These are phyloP conservation scores for Cladophialophora immunda DNA, from an alignment of 2,329 filamentous ascomycete species.

Conservation along the genomic window DNA sequence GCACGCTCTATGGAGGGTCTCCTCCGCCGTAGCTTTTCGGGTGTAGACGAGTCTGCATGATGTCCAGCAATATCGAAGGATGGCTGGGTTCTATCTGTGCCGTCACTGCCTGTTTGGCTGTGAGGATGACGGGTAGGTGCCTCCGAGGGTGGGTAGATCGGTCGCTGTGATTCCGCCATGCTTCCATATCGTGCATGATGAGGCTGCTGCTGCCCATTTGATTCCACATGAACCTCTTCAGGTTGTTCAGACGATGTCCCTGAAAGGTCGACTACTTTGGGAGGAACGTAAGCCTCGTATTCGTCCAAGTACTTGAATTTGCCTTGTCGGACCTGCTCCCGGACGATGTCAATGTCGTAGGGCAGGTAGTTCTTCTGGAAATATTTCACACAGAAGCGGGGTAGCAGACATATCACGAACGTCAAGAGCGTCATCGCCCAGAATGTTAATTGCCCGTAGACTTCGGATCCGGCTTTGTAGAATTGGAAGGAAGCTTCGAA, in stretches of 20 bases:
- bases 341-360: conserved; percentile 92
- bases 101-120: conserved; percentile 92
- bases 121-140: conserved; percentile 80
- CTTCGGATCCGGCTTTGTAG: conserved; percentile 78
- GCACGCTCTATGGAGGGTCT: conserved; percentile 72
- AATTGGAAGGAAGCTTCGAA: conserved; percentile 69
- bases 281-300: conserved; percentile 60
- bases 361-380: conserved; percentile 95
- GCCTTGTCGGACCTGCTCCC: conserved; percentile 86
- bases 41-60: conserved; percentile 68
- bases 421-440: conserved; percentile 86
- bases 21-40: conserved; percentile 49
- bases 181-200: conserved; percentile 51
- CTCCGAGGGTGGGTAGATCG: conserved; percentile 92
- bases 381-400: conserved; percentile 84
- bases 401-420: conserved; percentile 82
- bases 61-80: conserved; percentile 42
- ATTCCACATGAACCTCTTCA: conserved; percentile 52
- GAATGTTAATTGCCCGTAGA: conserved; percentile 83
- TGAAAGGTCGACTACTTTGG: conserved; percentile 57
- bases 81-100: conserved; percentile 79
- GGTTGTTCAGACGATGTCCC: conserved; percentile 67
- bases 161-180: conserved; percentile 85
- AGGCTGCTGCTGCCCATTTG: conserved; percentile 51
- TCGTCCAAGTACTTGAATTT: conserved; percentile 78